Percentiles rank a stretch among this genome's conserved stretches.
Conservation (phyloP, 2,329 filamentous ascomycete species). For the Hypomyces perniciosus region DNA sequence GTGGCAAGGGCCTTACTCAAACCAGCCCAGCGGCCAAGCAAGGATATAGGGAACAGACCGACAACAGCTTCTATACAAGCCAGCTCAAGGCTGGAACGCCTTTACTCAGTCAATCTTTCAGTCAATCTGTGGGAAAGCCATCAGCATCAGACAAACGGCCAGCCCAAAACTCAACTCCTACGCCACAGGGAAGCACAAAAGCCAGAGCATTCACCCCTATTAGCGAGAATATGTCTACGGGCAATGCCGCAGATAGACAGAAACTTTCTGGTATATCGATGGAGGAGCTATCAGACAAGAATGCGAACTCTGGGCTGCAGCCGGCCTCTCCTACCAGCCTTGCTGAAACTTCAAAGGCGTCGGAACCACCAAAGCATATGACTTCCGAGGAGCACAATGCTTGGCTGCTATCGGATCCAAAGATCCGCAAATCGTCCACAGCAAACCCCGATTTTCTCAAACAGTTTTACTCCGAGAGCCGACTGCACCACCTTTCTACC, state of each 20-base stretch:
- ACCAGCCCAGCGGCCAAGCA: conserved; percentile 48
- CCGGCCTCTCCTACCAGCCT: background rate
- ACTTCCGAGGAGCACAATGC: conserved; percentile 94
- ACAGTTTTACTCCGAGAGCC: conserved; percentile 91
- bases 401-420: conserved; percentile 73
- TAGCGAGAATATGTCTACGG: background rate
- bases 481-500: conserved; percentile 87
- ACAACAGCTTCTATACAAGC: conserved; percentile 73
- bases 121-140: conserved; percentile 23
- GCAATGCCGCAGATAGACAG: background rate
- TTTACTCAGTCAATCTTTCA: conserved; percentile 23
- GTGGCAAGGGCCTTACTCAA: conserved; percentile 61
- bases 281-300: background rate
- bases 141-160: background rate
- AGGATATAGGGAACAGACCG: conserved; percentile 76
- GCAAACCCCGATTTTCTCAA: conserved; percentile 90
- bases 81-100: conserved; percentile 51
- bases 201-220: background rate
- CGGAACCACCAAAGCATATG: conserved; percentile 50
- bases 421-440: conserved; percentile 80
- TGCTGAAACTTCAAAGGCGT: background rate
- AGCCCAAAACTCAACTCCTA: background rate
- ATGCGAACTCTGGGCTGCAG: background rate
- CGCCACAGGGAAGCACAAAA: background rate
- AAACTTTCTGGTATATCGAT: background rate